A percentile compares a stretch with the other conserved stretches of the same genome.
phyloP scores from a whole-genome alignment of 805 yeast genomes.

The Ogataea thermomethanolica region DNA sequence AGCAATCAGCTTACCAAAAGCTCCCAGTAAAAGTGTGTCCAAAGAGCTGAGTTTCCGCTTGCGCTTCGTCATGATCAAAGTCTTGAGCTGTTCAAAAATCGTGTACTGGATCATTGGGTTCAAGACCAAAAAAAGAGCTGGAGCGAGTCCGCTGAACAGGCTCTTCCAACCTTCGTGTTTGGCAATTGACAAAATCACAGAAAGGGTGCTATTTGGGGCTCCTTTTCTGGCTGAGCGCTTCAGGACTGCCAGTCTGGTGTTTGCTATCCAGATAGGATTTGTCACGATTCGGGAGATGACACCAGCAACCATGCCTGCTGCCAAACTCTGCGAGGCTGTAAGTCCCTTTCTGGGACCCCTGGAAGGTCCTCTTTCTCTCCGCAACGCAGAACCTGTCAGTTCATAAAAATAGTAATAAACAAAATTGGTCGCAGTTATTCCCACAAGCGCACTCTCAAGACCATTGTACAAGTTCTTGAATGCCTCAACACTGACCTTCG shows the following conservation, averaged over 20 bases:
- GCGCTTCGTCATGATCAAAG: constrained; percentile 49
- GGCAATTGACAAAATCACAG: constrained; percentile 58
- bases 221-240: constrained; percentile 23
- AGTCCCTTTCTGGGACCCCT: constrained; percentile 33
- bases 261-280: constrained; percentile 94
- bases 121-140: constrained; percentile 79
- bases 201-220: constrained; percentile 37
- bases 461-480: constrained; percentile 75
- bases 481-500: constrained; percentile 45
- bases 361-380: constrained; percentile 16
- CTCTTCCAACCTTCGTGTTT: constrained; percentile 68
- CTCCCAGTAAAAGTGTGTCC: constrained; percentile 85
- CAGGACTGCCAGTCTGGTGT: constrained; percentile 78
- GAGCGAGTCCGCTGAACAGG: constrained; percentile 80
- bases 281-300: constrained; percentile 76
- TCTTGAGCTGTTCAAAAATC: constrained; percentile 81
- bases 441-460: constrained; percentile 80
- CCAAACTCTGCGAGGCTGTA: constrained; percentile 62
- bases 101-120: constrained; percentile 94
- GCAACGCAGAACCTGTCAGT: constrained; percentile 40
- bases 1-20: constrained; percentile 85
- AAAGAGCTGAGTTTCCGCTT: constrained; percentile 60
- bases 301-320: constrained; percentile 85
- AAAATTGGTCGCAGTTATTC: constrained; percentile 82
- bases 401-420: constrained; percentile 91